Conservation (phyloP, 2,329 filamentous ascomycete species). For the Neurospora sp. region DNA sequence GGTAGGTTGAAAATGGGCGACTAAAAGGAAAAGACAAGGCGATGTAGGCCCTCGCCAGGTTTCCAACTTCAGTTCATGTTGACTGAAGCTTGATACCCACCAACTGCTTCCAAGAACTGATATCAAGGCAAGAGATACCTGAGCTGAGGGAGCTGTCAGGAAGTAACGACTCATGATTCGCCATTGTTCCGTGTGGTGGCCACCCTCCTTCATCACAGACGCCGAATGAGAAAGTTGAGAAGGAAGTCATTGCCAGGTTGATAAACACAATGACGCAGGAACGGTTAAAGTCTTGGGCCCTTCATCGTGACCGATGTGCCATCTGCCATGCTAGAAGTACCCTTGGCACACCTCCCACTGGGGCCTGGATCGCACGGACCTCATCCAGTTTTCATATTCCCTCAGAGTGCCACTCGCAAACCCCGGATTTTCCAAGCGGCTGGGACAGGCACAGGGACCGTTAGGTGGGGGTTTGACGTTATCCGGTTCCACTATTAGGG, state of each 20-base stretch:
- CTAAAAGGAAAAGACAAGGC: neutral
- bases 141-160: neutral
- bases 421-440: neutral
- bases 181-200: neutral
- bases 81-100: neutral
- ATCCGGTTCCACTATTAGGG: neutral
- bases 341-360: neutral
- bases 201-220: neutral
- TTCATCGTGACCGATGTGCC: neutral
- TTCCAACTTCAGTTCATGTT: neutral
- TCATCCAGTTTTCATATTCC: neutral
- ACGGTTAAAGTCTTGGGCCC: neutral
- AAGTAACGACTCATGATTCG: neutral
- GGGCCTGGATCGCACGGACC: neutral
- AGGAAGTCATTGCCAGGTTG: constrained; percentile 5
- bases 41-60: neutral
- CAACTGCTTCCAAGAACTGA: neutral
- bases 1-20: neutral
- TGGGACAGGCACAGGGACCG: neutral
- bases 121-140: neutral
- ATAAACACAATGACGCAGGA: constrained; percentile 11
- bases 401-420: neutral
- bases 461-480: neutral
- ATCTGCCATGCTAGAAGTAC: neutral
- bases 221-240: neutral